Evolutionary conservation across 225 moss, liverwort and hornwort species (phyloP).

Genomic region (Bryoerythrophyllum caledonicum): DNA sequence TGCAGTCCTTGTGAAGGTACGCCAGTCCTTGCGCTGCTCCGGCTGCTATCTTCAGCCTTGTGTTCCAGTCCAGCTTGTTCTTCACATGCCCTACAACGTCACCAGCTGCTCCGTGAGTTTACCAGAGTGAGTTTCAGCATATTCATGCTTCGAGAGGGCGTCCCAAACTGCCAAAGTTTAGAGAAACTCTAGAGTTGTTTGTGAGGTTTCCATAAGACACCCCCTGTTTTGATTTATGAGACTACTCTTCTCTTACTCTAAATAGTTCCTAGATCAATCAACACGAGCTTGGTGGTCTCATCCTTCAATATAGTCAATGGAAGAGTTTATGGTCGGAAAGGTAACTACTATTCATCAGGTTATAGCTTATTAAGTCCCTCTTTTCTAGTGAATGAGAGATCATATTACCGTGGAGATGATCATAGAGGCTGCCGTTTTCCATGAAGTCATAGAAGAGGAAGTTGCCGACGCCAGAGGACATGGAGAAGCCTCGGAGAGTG

Average conservation of each 20-base stretch:
- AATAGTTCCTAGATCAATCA: no score
- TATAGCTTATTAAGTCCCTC: no score
- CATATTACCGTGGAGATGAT: constrained; percentile 65
- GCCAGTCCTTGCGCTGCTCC: constrained; percentile 93
- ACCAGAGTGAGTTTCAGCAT: no score
- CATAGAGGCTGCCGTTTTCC: constrained; percentile 89
- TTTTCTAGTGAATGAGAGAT: neutral
- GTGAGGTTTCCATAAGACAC: no score
- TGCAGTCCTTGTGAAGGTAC: constrained; percentile 89
- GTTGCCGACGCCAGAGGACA: constrained; percentile 74
- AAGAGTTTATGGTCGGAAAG: no score
- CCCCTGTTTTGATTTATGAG: no score
- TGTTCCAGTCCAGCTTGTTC: constrained; percentile 84
- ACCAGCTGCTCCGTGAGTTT: neutral
- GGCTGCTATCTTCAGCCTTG: constrained; percentile 71
- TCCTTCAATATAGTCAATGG: no score
- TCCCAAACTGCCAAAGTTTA: neutral
- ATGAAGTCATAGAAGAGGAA: constrained; percentile 95
- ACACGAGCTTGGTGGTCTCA: no score
- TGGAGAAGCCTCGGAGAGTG: constrained; percentile 77
- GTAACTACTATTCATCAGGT: no score
- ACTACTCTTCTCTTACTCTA: no score
- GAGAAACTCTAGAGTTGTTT: neutral
- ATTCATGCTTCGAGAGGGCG: no score
- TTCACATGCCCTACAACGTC: constrained; percentile 43